Evolutionary conservation across 1,284 basidiomycete species (phyloP).

Genomic region (Sutorius eximius): DNA sequence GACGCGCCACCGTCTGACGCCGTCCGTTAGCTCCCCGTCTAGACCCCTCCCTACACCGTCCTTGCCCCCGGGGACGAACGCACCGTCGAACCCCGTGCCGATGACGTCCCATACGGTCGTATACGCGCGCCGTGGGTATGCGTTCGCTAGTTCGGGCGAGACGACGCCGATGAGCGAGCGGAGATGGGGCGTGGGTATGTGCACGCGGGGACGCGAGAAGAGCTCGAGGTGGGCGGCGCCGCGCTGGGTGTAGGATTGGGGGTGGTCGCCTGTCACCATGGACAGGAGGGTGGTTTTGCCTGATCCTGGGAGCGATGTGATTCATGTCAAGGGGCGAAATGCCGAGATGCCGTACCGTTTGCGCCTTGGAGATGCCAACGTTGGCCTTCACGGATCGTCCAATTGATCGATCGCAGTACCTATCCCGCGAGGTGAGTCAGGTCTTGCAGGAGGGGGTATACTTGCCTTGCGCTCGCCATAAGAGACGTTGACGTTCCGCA

Average conservation of each 20-base stretch:
- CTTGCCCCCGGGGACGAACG: constrained; percentile 59
- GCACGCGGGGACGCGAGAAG: constrained; percentile 68
- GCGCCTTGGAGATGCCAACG: constrained; percentile 86
- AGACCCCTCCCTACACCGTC: constrained; percentile 47
- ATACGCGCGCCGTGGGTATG: constrained; percentile 77
- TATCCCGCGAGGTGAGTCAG: constrained; percentile 26
- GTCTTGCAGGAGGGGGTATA: not conserved
- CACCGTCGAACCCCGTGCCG: constrained; percentile 83
- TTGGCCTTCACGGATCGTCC: constrained; percentile 79
- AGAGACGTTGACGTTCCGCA: constrained; percentile 69
- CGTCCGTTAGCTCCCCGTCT: constrained; percentile 34
- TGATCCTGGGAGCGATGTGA: constrained; percentile 54
- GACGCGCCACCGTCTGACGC: constrained; percentile 47
- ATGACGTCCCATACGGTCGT: constrained; percentile 78
- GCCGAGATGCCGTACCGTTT: constrained; percentile 58
- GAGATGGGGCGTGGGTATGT: constrained; percentile 57
- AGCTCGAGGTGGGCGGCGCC: constrained; percentile 64
- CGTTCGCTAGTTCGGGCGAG: constrained; percentile 88
- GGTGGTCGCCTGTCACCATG: constrained; percentile 91
- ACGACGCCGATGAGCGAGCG: constrained; percentile 73
- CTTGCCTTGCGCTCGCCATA: constrained; percentile 67
- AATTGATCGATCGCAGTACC: constrained; percentile 76
- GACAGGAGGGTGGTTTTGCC: constrained; percentile 97
- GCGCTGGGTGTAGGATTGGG: constrained; percentile 83
- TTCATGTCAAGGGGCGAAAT: not conserved